Conservation (phyloP, 495 filamentous ascomycete species). For the Aspergillus saccharolyticus region DNA sequence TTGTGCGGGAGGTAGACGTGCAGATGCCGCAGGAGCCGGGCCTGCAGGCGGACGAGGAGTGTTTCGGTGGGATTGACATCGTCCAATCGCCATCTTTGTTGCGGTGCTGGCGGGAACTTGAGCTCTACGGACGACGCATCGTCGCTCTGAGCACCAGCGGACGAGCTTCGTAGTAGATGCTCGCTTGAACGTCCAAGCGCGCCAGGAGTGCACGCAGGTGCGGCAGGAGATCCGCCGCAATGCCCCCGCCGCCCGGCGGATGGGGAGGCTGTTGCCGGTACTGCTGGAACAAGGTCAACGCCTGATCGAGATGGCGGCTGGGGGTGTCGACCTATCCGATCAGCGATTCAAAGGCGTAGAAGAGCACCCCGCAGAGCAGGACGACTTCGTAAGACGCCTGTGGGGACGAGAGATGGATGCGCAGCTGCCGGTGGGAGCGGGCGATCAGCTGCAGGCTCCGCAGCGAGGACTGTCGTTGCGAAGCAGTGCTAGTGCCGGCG, state of each 20-base stretch:
- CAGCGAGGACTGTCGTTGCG: not conserved
- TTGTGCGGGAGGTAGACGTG: conserved; percentile 7
- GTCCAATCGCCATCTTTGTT: not conserved
- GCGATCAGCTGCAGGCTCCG: conserved; percentile 15
- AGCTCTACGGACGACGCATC: no score
- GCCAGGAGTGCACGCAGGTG: conserved; percentile 16
- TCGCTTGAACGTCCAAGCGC: conserved; percentile 28
- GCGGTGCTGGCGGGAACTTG: not conserved
- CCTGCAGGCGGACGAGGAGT: conserved; percentile 16
- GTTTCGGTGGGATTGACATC: conserved; percentile 12
- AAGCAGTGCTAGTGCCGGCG: no score
- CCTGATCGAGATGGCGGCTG: conserved; percentile 25
- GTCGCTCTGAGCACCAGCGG: not conserved
- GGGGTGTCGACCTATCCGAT: conserved; percentile 22
- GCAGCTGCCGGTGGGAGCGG: conserved; percentile 21
- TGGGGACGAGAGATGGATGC: conserved; percentile 13
- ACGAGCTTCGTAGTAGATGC: conserved; percentile 19
- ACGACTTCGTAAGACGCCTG: conserved; percentile 20
- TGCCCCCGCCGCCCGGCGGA: no score
- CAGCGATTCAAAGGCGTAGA: conserved; percentile 28
- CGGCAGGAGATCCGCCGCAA: conserved; percentile 13
- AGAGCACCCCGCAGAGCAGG: conserved; percentile 30
- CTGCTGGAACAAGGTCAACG: conserved; percentile 18
- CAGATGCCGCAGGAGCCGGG: conserved; percentile 17
- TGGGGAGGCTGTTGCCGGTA: not conserved